Conservation (phyloP, 2,329 filamentous ascomycete genomes). For the Ophiognomonia clavigignenti-juglandacearum region DNA sequence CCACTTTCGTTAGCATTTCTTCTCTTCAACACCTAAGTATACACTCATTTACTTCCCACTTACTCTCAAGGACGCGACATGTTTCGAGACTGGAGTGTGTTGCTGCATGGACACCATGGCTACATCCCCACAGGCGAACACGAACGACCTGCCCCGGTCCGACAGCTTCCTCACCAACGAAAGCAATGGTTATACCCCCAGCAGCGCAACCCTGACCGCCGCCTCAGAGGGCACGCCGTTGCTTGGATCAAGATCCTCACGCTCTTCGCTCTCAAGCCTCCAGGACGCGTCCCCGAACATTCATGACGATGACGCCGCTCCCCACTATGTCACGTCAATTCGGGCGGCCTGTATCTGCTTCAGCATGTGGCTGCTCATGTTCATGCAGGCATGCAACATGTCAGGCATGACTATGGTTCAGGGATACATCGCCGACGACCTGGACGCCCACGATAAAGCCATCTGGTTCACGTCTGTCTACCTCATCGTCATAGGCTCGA, state of each 20-base stretch:
- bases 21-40: too few relatives aligned
- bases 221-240: constrained; percentile 25
- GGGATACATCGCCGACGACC: constrained; percentile 67
- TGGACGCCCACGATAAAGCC: constrained; percentile 66
- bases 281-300: constrained; percentile 1
- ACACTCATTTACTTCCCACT: too few relatives aligned
- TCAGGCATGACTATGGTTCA: constrained; percentile 79
- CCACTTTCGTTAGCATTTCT: too few relatives aligned
- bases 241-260: constrained; percentile 21
- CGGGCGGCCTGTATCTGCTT: constrained; percentile 42
- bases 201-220: constrained; percentile 1
- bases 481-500: constrained; percentile 55
- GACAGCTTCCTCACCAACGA: neutral
- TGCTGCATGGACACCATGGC: neutral
- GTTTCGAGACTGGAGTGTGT: neutral
- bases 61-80: neutral
- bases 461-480: constrained; percentile 82
- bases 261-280: constrained; percentile 18
- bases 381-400: constrained; percentile 50
- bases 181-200: neutral
- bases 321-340: constrained; percentile 19
- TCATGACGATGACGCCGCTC: constrained; percentile 7
- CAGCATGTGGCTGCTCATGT: constrained; percentile 53
- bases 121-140: neutral
- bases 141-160: neutral